A percentile compares a stretch with the other conserved stretches of the same genome.
These are phyloP conservation scores for Amphichorda felina DNA, from an alignment of 2,329 filamentous ascomycete genomes.

Conservation along the genomic window DNA sequence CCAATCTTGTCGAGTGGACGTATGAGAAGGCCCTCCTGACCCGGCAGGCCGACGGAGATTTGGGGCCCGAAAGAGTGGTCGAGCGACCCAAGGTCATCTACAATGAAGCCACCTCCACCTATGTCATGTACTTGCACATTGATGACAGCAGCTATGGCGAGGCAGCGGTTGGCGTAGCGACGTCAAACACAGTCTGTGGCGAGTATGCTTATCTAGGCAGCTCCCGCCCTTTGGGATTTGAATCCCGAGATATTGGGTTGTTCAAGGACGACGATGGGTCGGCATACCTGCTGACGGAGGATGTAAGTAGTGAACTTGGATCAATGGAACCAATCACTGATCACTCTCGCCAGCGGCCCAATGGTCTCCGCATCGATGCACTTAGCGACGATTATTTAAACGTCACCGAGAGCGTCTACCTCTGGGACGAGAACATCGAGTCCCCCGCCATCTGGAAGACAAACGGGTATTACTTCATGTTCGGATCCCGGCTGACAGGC, in stretches of 20 bases:
- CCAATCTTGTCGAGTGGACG: conserved; percentile 51
- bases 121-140: conserved; percentile 61
- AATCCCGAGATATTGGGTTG: conserved; percentile 44
- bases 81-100: conserved; percentile 59
- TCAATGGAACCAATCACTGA: background rate
- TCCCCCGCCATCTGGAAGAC: conserved; percentile 52
- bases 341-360: conserved; percentile 9
- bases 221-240: conserved; percentile 19
- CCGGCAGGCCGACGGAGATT: conserved; percentile 34
- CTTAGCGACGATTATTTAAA: conserved; percentile 45
- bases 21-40: conserved; percentile 48
- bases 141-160: conserved; percentile 49
- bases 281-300: conserved; percentile 51
- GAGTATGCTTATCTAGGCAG: conserved; percentile 31
- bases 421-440: conserved; percentile 44
- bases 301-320: conserved; percentile 27
- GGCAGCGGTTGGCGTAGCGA: conserved; percentile 54
- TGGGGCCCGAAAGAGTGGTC: conserved; percentile 50
- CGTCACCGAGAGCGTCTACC: conserved; percentile 33
- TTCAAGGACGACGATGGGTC: conserved; percentile 51
- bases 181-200: conserved; percentile 45
- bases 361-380: conserved; percentile 44
- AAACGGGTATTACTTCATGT: conserved; percentile 50
- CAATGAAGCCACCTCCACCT: conserved; percentile 50
- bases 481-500: conserved; percentile 44